A percentile compares a stretch with the other conserved stretches of the same genome.
Evolutionary conservation across 2,329 filamentous ascomycete genomes (phyloP).

Genomic region (Calonectria leucothoes): DNA sequence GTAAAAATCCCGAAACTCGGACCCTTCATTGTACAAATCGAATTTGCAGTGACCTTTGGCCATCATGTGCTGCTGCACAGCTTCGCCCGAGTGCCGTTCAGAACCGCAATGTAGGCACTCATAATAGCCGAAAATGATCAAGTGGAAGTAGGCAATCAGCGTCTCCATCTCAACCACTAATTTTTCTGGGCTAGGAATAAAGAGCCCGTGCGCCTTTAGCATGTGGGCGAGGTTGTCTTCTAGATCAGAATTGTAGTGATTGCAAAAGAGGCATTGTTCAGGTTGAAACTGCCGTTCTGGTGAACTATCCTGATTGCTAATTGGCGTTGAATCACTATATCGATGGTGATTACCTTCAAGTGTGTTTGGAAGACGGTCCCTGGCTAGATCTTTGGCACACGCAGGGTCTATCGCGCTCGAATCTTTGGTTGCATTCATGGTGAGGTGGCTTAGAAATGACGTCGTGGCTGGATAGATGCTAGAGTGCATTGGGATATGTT

Average conservation of each 20-base stretch:
- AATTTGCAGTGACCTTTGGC: constrained; percentile 60
- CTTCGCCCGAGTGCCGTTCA: constrained; percentile 53
- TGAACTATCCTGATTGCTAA: not conserved
- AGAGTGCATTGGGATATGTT: not conserved
- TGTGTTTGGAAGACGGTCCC: too few species aligned
- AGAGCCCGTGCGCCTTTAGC: not conserved
- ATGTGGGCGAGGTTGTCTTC: not conserved
- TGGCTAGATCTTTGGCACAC: not conserved
- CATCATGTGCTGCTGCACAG: constrained; percentile 62
- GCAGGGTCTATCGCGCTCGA: not conserved
- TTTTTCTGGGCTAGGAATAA: not conserved
- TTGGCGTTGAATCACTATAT: not conserved
- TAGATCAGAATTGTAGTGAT: not conserved
- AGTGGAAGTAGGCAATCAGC: constrained; percentile 44
- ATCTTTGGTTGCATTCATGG: not conserved
- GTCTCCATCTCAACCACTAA: not conserved
- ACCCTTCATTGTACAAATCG: constrained; percentile 45
- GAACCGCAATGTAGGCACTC: constrained; percentile 64
- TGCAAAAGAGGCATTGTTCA: not conserved
- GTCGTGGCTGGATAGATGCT: not conserved
- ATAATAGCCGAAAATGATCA: constrained; percentile 58
- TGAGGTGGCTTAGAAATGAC: not conserved
- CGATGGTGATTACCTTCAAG: not conserved
- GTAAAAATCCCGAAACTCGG: constrained; percentile 53
- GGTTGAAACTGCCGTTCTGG: not conserved